Percentiles rank a stretch among this genome's conserved stretches.
Conservation (phyloP, 2,329 filamentous ascomycete genomes). For the Aspergillus sp. region DNA sequence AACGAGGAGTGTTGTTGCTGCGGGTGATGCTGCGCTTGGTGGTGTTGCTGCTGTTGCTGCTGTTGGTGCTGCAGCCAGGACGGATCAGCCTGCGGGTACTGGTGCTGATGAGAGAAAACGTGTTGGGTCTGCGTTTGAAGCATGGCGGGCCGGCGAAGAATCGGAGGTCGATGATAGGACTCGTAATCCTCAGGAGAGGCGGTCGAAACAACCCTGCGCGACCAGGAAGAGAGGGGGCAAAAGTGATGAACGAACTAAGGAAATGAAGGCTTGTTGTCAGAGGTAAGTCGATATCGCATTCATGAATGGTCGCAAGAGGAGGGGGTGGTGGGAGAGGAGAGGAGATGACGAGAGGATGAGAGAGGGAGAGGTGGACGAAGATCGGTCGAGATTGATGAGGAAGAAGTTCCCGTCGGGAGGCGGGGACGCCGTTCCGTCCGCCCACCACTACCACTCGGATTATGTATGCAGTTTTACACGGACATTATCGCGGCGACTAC, state of each 20-base stretch:
- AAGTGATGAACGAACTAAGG: neutral
- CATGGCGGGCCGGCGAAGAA: conserved; percentile 37
- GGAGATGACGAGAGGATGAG: conserved; percentile 3
- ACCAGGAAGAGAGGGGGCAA: conserved; percentile 14
- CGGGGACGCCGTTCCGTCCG: conserved; percentile 30
- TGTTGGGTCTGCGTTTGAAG: conserved; percentile 55
- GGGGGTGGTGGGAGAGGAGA: conserved; percentile 3
- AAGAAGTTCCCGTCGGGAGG: conserved; percentile 30
- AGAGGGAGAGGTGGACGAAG: conserved; percentile 7
- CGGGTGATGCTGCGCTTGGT: conserved; percentile 37
- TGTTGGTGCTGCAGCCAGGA: conserved; percentile 45
- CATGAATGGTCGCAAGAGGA: conserved; percentile 24
- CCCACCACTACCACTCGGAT: neutral
- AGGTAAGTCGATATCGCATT: conserved; percentile 20
- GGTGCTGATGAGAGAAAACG: conserved; percentile 60
- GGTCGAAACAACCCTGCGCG: conserved; percentile 17
- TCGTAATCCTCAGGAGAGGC: conserved; percentile 21
- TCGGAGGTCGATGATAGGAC: conserved; percentile 13
- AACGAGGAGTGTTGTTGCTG: conserved; percentile 43
- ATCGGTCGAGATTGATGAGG: conserved; percentile 18
- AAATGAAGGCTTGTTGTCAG: conserved; percentile 21
- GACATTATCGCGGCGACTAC: too few species aligned
- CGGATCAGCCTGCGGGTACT: conserved; percentile 48
- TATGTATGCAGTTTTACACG: too few species aligned
- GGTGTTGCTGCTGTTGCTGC: conserved; percentile 41